Evolutionary conservation across 371 early-diverging fungal genomes (phyloP).

Genomic region (Syncephalis plumigaleata): DNA sequence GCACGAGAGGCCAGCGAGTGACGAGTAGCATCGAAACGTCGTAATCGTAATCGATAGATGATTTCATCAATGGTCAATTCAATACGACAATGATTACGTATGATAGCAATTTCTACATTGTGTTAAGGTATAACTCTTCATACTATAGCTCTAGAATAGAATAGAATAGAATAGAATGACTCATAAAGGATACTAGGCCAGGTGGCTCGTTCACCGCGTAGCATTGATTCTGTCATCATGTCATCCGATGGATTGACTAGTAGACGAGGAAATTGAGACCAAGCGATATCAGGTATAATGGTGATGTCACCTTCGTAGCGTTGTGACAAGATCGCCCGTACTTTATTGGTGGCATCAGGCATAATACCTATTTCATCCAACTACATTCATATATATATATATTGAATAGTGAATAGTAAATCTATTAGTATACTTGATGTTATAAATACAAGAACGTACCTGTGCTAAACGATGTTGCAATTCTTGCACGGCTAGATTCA

Average conservation of each 20-base stretch:
- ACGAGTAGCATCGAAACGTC: too few relatives aligned
- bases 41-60: conserved; percentile 36
- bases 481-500: conserved; percentile 43
- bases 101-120: conserved; percentile 51
- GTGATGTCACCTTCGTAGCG: conserved; percentile 75
- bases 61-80: conserved; percentile 61
- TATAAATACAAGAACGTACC: conserved; percentile 14
- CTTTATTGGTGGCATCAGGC: conserved; percentile 33
- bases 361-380: conserved; percentile 33
- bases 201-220: conserved; percentile 55
- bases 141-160: too few relatives aligned
- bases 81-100: conserved; percentile 59
- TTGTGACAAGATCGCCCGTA: conserved; percentile 61
- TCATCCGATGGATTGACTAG: conserved; percentile 38
- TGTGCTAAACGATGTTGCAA: conserved; percentile 56
- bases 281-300: conserved; percentile 49
- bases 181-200: conserved; percentile 48
- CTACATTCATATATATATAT: conserved; percentile 6
- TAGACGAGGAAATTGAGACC: conserved; percentile 35
- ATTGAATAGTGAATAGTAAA: not conserved
- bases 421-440: not conserved
- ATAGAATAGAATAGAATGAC: too few relatives aligned
- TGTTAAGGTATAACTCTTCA: not conserved
- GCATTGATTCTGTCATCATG: conserved; percentile 19
- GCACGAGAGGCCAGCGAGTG: too few relatives aligned